Evolutionary conservation across 352 stramenopile genomes (phyloP), one percentile per base, ranked within the genome.

Genomic region (Phytophthora chlamydospora): DNA sequence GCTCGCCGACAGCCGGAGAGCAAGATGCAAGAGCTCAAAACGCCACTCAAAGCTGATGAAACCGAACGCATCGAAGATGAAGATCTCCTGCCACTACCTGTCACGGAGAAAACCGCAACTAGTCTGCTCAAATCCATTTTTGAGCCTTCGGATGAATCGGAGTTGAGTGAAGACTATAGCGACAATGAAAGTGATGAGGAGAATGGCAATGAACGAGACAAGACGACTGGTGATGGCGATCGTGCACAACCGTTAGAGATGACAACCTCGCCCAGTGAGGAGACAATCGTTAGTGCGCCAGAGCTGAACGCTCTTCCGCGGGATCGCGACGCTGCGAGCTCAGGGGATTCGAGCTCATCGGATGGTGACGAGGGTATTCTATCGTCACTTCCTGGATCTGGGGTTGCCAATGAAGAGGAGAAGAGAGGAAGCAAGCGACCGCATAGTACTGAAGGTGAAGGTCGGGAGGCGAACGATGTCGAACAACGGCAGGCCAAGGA

Each of bases 51-150:
- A 19, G 24, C 6, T 21, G 33, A 4, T 51, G 31, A 56, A 24
- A 4, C 1, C 41, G 24, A 68, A 36, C 14, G 0, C 17, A 11
- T 41, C 10, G 62, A 57, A 3, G 55, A 59, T 2, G 55, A 70
- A 9, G 67, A 80, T 14, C 52, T 90, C 2, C 68, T 65, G 4
- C 61, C 69, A 8, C 53, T 93, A 6, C 75, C 75, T 33, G 54
- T 62, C 33, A 62, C 73, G n/a, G 47, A 76, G 33, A 82, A 83
- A 32, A 73, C 83, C 3, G 68, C 76, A 6, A 48, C 50, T 2
- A 76, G 73, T 71, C 57, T 95, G 41, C 64, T 95, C 19, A 84
- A 88, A 67, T 88, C 83, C 13, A 93, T 95, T 48, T 95, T 95
- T 66, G 84, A 93, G 53, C 81, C 80, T 1, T 89, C 82, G 2